Evolutionary conservation across 257 asterid genomes (phyloP).

Genomic region (Paraleonurus japonicus): DNA sequence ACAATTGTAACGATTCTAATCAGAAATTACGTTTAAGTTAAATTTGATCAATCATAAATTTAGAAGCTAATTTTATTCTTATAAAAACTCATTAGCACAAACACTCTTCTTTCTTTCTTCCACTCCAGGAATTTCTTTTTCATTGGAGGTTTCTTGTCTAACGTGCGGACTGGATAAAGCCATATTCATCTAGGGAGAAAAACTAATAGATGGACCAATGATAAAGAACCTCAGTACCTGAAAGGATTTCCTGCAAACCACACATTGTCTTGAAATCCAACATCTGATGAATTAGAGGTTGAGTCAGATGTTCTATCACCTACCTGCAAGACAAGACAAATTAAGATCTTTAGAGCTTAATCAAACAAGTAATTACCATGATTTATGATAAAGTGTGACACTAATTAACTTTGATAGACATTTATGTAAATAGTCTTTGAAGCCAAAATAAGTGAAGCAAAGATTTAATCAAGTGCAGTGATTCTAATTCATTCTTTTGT

Average conservation of each 20-base stretch:
- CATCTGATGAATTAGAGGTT: constrained; percentile 54
- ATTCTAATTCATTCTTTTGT: not conserved
- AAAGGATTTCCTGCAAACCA: constrained; percentile 45
- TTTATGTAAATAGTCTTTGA: not conserved
- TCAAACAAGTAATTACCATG: not conserved
- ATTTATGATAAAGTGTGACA: not conserved
- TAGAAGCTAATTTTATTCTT: not conserved
- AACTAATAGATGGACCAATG: not conserved
- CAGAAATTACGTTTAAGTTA: not conserved
- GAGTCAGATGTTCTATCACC: constrained; percentile 52
- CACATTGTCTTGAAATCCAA: constrained; percentile 45
- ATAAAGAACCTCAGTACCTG: constrained; percentile 48
- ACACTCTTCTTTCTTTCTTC: not conserved
- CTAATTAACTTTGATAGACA: not conserved
- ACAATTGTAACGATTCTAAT: not conserved
- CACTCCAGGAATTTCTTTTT: not conserved
- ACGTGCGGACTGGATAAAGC: not conserved
- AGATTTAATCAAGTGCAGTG: not conserved
- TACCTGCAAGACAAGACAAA: constrained; percentile 46
- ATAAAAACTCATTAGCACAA: not conserved
- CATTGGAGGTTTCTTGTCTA: not conserved
- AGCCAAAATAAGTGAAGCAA: constrained; percentile 9
- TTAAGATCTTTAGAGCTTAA: not conserved
- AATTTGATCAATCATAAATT: not conserved
- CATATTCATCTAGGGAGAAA: not conserved